A percentile compares a stretch with the other conserved stretches of the same genome.
Conservation (phyloP, 805 yeast genomes). For the Spathaspora sp. region DNA sequence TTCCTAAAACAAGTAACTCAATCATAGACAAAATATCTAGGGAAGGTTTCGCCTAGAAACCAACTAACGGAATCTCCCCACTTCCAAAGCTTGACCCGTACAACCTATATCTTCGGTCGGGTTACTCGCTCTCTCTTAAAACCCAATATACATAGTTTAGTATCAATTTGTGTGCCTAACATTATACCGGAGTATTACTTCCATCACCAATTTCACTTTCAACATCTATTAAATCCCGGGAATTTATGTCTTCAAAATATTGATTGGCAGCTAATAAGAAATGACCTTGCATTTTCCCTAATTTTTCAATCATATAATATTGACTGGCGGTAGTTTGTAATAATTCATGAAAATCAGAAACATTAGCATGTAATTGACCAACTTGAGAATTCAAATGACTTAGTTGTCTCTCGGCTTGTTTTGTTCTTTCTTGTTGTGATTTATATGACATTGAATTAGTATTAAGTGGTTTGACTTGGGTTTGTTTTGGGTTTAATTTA, state of each 20-base stretch:
- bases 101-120: too few relatives aligned
- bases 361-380: conserved; percentile 49
- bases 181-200: not conserved
- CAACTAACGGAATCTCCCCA: too few relatives aligned
- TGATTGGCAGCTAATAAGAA: conserved; percentile 43
- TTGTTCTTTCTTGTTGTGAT: not conserved
- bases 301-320: conserved; percentile 46
- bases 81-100: too few relatives aligned
- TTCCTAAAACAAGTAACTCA: too few relatives aligned
- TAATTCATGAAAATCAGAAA: conserved; percentile 49
- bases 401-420: conserved; percentile 32
- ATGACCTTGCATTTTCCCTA: conserved; percentile 57
- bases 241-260: conserved; percentile 37
- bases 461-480: not conserved
- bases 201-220: not conserved
- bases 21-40: too few relatives aligned
- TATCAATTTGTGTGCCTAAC: too few relatives aligned
- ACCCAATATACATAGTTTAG: too few relatives aligned
- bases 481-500: not conserved
- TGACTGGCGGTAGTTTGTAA: conserved; percentile 50
- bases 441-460: not conserved
- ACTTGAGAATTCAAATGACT: conserved; percentile 30
- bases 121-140: too few relatives aligned
- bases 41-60: too few relatives aligned
- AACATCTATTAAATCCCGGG: conserved; percentile 8